Evolutionary conservation across 306 rosid genomes (phyloP).

Genomic region (Corylus avellana): DNA sequence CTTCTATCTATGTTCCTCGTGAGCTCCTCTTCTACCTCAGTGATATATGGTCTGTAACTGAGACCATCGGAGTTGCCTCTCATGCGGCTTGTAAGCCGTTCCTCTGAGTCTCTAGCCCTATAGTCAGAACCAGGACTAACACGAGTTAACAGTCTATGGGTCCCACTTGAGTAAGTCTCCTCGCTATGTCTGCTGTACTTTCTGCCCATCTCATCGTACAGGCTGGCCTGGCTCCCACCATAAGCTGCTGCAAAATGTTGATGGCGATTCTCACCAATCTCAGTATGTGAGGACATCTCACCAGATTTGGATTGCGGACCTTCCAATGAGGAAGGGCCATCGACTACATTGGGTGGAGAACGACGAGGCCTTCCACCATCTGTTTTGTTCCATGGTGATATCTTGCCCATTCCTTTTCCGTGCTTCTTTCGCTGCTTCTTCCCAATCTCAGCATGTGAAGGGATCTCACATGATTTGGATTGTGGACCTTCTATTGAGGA

Average conservation of each 20-base stretch:
- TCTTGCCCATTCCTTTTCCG: slow-evolving; percentile 22
- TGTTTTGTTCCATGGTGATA: slow-evolving; percentile 31
- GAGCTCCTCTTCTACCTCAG: slow-evolving; percentile 32
- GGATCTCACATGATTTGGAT: slow-evolving; percentile 22
- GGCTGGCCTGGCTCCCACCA: slow-evolving; percentile 5
- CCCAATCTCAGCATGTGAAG: slow-evolving; percentile 31
- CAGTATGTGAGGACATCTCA: slow-evolving; percentile 33
- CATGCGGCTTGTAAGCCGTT: slow-evolving; percentile 23
- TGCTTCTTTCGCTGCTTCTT: slow-evolving; percentile 28
- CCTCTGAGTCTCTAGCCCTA: slow-evolving; percentile 39
- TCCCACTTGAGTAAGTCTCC: slow-evolving; percentile 11
- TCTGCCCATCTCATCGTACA: slow-evolving; percentile 13
- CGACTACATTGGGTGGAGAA: slow-evolving; percentile 22
- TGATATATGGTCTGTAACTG: slow-evolving; percentile 34
- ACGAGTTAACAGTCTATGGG: slow-evolving; percentile 28
- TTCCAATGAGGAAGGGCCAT: slow-evolving; percentile 24
- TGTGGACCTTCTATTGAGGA: slow-evolving; percentile 27
- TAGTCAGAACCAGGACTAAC: slow-evolving; percentile 30
- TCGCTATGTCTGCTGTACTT: slow-evolving; percentile 7
- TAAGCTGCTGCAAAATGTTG: slow-evolving; percentile 29
- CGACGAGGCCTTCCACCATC: slow-evolving; percentile 14
- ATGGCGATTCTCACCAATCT: slow-evolving; percentile 24
- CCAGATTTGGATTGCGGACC: slow-evolving; percentile 20
- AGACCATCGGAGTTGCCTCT: slow-evolving; percentile 26
- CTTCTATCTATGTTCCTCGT: slow-evolving; percentile 38